Base-by-base conservation (phyloP, 2,329 filamentous ascomycete genomes). In the Epichloe sylvatica region DNA sequence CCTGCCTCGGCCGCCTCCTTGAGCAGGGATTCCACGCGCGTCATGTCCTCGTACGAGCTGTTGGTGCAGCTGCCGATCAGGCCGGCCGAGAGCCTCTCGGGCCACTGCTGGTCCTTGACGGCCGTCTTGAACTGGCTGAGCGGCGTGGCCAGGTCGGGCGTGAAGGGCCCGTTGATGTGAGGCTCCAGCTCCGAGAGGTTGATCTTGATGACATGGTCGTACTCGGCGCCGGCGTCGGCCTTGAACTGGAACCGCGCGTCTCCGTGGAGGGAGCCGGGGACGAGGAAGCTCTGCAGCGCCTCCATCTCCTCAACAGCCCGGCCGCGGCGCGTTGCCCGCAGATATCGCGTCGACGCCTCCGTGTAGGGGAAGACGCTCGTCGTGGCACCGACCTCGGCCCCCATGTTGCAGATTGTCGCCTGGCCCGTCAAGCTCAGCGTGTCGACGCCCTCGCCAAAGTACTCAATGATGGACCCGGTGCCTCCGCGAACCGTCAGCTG, bases 11-110 rank as follows among this genome's bases (percentile, higher is more conserved):
- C 77, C 9, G 92, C 92, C 67, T 96, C 90, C 67, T 91, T 90
- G 51, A 97, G 87, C 50, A 98, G 79, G 62, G 89, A 81, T 69
- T 96, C 91, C 13, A 90, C 87, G 53, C 91, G 84, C 36, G 90
- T 94, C 92, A 98, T 98, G 65, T 98, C 92, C 69, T 96, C 85
- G 67, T 97, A 98, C 2, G 92, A 97, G 66, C 87, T 94, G 76
- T 98, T 98, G 46, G 92, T 98, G 75, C 92, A 98, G 71, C 89
- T 95, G 53, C 92, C 92, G 63, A 98, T 98, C 49, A 98, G 77
- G 47, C 90, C 90, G 25, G 92, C 91, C 12, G 89, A 92, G 53
- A 98, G 84, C 54, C 83, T 88, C 63, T 86, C 79, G 2, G 92
- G 92, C 92, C 92, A 98, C 46, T 84, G 73, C 67, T 96, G 88